Evolutionary conservation across 768 basidiomycete species (phyloP), one percentile per base, ranked within the genome.

Genomic region (Paxillus rubicundulus): DNA sequence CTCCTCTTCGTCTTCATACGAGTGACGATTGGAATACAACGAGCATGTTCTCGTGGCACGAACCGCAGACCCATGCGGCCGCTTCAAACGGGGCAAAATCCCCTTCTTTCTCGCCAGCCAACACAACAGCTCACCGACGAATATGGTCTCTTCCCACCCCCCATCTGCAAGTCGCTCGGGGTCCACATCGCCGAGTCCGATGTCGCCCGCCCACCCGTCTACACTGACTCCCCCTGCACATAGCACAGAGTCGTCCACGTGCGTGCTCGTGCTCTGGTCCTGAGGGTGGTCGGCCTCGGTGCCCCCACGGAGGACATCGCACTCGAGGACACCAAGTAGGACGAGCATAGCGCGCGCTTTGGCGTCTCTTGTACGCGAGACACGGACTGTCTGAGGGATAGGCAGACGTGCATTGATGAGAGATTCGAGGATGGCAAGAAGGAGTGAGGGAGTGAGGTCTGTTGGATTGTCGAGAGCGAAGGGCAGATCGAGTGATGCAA

Each of bases 241-340:
- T 0, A 59, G 27, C 7, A 32, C 21, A 1, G 62, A 61, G 13
- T 65, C 64, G 17, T 58, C 73, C 63, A n/a, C 82, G 28, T 45
- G 57, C n/a, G 16, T 17, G 17, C 37, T 38, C 33, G 60, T 21
- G 30, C 16, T 7, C 16, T 14, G 43, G 43, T 44, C 43, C 4
- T 4, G 27, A n/a, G n/a, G 30, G 30, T 87, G 60, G 28, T 74
- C 72, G 57, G 77, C 77, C 1, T 30, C 30, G 1, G 87, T 77
- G 49, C 87, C 82, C 46, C 69, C 67, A 38, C 70, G 65, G 13
- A 90, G 61, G 33, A 89, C 68, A 55, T 90, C 87, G 28, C 72
- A 77, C 54, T 87, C 84, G 6, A 91, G 74, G 6, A 89, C 79
- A 1, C 88, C 88, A 7, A 91, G 74, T 50, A 92, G 86, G 3